phyloP scores from a whole-genome alignment of 2,329 filamentous ascomycete species.

The Botryotinia narcissicola region DNA sequence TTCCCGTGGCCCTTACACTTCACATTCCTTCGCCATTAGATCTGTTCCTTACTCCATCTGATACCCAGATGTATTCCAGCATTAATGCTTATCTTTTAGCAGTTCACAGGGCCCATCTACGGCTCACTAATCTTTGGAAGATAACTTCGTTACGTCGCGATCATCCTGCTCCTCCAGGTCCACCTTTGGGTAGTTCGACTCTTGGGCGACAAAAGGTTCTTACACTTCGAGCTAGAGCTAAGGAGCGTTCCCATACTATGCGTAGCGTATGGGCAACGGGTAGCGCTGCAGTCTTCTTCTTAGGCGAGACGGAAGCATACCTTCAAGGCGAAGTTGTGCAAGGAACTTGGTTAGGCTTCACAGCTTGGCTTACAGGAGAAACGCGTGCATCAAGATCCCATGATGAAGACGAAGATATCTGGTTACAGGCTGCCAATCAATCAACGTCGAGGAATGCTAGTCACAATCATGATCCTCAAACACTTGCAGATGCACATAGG shows the following conservation, averaged over 20 bases:
- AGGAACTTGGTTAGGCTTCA: slow-evolving; percentile 77
- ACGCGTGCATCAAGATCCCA: slow-evolving; percentile 20
- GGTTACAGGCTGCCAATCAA: slow-evolving; percentile 39
- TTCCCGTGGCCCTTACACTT: slow-evolving; percentile 67
- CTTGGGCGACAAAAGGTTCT: slow-evolving; percentile 59
- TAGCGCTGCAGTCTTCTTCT: slow-evolving; percentile 81
- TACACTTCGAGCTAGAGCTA: slow-evolving; percentile 62
- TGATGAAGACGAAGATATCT: slow-evolving; percentile 43
- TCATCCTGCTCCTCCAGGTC: slow-evolving; percentile 68
- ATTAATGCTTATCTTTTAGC: slow-evolving; percentile 86
- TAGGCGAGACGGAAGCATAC: slow-evolving; percentile 83
- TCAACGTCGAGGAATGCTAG: slow-evolving; percentile 28
- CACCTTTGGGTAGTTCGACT: slow-evolving; percentile 59
- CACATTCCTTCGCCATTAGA: slow-evolving; percentile 78
- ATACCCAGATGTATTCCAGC: slow-evolving; percentile 76
- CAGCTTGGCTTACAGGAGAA: slow-evolving; percentile 62
- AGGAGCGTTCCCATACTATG: slow-evolving; percentile 63
- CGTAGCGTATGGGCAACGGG: slow-evolving; percentile 87
- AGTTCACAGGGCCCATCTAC: slow-evolving; percentile 80
- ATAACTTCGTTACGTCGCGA: slow-evolving; percentile 74
- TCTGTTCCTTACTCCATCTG: slow-evolving; percentile 75
- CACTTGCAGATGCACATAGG: slow-evolving; percentile 75
- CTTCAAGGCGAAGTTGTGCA: slow-evolving; percentile 87
- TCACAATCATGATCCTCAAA: slow-evolving; percentile 72
- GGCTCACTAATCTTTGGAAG: slow-evolving; percentile 83